Percentiles rank a stretch among this genome's conserved stretches.
phyloP scores from a whole-genome alignment of 257 asterid genomes.

The Solanum chiquidenum region DNA sequence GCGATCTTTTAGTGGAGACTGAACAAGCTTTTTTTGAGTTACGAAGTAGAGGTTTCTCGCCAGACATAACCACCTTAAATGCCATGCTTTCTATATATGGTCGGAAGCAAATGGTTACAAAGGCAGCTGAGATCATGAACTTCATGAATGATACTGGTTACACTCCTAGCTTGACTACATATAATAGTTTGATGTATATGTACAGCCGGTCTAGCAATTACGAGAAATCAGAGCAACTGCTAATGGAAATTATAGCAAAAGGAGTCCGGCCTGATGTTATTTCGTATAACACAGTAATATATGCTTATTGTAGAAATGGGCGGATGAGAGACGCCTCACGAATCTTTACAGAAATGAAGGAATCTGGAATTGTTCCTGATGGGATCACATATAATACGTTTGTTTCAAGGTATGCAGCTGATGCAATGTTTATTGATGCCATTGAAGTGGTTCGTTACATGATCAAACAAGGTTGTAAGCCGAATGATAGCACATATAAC shows the following conservation, averaged over 20 bases:
- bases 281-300: constrained; percentile 74
- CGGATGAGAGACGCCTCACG: constrained; percentile 80
- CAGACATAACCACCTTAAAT: constrained; percentile 60
- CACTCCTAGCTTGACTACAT: constrained; percentile 69
- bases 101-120: constrained; percentile 54
- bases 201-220: constrained; percentile 58
- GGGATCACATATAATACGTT: constrained; percentile 81
- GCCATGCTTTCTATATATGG: constrained; percentile 88
- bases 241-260: constrained; percentile 44
- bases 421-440: constrained; percentile 78
- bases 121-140: constrained; percentile 51
- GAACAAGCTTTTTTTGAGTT: constrained; percentile 68
- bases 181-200: constrained; percentile 85
- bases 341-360: constrained; percentile 53
- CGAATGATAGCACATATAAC: constrained; percentile 74
- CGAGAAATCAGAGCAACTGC: constrained; percentile 62
- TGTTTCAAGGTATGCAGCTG: constrained; percentile 58
- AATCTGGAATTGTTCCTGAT: constrained; percentile 54
- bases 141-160: constrained; percentile 54
- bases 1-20: constrained; percentile 58
- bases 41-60: constrained; percentile 41
- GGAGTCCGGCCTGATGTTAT: constrained; percentile 69
- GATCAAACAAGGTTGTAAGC: constrained; percentile 78
- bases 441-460: constrained; percentile 65
- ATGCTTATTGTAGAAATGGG: constrained; percentile 75